Evolutionary conservation across 345 rosid genomes (phyloP).

Genomic region (Noccaea caerulescens): DNA sequence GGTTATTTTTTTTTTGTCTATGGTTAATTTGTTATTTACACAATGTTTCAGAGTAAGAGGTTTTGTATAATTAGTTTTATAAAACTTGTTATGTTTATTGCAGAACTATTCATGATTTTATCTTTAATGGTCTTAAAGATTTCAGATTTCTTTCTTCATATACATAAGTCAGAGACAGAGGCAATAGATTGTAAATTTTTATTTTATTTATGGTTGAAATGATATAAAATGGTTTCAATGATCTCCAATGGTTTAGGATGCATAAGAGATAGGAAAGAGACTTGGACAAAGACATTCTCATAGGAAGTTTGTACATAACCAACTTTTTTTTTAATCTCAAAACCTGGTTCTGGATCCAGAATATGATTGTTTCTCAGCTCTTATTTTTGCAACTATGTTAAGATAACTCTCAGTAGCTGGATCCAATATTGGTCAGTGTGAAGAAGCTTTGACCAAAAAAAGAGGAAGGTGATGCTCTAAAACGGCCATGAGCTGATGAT

Average conservation of each 20-base stretch:
- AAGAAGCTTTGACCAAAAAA: conserved; percentile 56
- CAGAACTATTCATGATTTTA: too few species aligned
- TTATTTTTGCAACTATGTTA: conserved; percentile 20
- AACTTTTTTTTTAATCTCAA: conserved; percentile 10
- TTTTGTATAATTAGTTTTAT: conserved; percentile 28
- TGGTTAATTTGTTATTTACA: conserved; percentile 12
- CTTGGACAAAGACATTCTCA: conserved; percentile 39
- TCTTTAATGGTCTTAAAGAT: neutral
- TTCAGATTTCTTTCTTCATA: neutral
- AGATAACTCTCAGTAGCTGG: conserved; percentile 12
- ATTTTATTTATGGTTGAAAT: conserved; percentile 14
- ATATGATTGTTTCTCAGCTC: conserved; percentile 25
- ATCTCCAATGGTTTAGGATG: conserved; percentile 40
- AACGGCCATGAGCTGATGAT: conserved; percentile 59
- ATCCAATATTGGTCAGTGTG: conserved; percentile 35
- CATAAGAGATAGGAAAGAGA: conserved; percentile 33
- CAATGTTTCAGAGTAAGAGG: conserved; percentile 24
- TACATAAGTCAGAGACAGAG: neutral
- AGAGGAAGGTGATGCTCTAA: conserved; percentile 86
- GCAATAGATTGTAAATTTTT: neutral
- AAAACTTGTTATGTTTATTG: conserved; percentile 18
- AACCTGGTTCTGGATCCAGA: conserved; percentile 34
- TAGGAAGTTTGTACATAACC: conserved; percentile 25
- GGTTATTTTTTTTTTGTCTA: conserved; percentile 21
- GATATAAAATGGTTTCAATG: neutral